These are phyloP conservation scores for Phytophthora brassicae DNA, from an alignment of 352 stramenopile species.

Conservation along the genomic window DNA sequence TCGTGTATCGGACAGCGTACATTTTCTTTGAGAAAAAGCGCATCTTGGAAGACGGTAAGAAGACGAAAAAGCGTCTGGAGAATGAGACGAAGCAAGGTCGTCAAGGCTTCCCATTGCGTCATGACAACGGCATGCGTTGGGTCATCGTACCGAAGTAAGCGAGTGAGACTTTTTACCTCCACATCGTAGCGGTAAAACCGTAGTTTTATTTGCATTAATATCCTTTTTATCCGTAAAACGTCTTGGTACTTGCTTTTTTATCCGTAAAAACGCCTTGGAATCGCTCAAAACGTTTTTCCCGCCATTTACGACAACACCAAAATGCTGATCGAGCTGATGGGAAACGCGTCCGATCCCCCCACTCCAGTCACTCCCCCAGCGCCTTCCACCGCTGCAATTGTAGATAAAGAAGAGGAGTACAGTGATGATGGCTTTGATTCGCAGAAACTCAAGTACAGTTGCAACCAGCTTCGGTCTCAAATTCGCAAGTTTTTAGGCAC, in stretches of 20 bases:
- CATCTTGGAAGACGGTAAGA: constrained; percentile 40
- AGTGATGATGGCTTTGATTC: constrained; percentile 18
- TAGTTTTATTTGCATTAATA: background rate
- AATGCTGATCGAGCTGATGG: background rate
- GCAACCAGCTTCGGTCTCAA: constrained; percentile 38
- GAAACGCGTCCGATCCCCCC: background rate
- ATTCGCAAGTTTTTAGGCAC: constrained; percentile 43
- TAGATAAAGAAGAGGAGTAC: constrained; percentile 4
- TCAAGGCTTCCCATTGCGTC: constrained; percentile 18
- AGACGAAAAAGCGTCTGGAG: constrained; percentile 49
- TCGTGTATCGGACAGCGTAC: constrained; percentile 51
- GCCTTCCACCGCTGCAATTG: background rate
- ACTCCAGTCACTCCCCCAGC: background rate
- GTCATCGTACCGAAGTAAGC: constrained; percentile 9
- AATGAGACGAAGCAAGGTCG: constrained; percentile 24
- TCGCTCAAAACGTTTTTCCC: constrained; percentile 1
- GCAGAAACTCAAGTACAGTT: constrained; percentile 28
- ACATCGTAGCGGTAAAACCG: no score
- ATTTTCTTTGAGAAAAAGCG: constrained; percentile 61
- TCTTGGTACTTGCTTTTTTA: background rate
- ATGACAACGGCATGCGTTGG: constrained; percentile 27
- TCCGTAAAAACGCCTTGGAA: no score
- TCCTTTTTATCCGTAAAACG: background rate
- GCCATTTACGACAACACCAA: background rate
- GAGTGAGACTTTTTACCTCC: background rate